Evolutionary conservation across 495 filamentous ascomycete genomes (phyloP).

Genomic region (Aspergillus conjunctus): DNA sequence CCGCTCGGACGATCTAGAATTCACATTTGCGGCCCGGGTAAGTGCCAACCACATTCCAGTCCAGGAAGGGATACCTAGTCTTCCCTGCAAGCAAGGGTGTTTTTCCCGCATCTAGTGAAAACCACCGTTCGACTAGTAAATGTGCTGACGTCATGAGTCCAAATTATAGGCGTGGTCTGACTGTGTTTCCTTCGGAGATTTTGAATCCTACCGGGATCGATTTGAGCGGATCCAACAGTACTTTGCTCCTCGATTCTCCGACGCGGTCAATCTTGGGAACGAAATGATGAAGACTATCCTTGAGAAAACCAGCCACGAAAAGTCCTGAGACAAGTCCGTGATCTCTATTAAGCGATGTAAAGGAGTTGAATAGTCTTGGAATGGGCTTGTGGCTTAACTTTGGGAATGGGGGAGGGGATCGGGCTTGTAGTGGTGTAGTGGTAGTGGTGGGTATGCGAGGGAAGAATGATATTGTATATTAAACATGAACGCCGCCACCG

Average conservation of each 20-base stretch:
- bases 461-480: background rate
- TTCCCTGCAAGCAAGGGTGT: background rate
- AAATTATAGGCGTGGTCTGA: constrained; percentile 80
- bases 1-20: constrained; percentile 89
- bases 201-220: constrained; percentile 84
- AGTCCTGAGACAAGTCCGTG: constrained; percentile 4
- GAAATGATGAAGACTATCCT: constrained; percentile 96
- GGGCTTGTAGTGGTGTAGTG: no score
- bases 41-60: constrained; percentile 23
- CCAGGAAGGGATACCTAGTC: no score
- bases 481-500: background rate
- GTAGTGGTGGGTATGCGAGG: no score
- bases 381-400: background rate
- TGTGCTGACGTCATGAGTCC: constrained; percentile 10
- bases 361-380: background rate
- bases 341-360: background rate
- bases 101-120: background rate
- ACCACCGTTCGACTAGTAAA: background rate
- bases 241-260: constrained; percentile 85
- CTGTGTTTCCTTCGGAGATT: constrained; percentile 85
- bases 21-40: constrained; percentile 89
- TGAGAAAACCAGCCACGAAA: constrained; percentile 63
- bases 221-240: constrained; percentile 88
- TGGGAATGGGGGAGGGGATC: background rate
- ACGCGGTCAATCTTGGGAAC: constrained; percentile 83